These are phyloP conservation scores for Metrosideros polymorpha DNA, from an alignment of 441 rosid species.

Conservation along the genomic window DNA sequence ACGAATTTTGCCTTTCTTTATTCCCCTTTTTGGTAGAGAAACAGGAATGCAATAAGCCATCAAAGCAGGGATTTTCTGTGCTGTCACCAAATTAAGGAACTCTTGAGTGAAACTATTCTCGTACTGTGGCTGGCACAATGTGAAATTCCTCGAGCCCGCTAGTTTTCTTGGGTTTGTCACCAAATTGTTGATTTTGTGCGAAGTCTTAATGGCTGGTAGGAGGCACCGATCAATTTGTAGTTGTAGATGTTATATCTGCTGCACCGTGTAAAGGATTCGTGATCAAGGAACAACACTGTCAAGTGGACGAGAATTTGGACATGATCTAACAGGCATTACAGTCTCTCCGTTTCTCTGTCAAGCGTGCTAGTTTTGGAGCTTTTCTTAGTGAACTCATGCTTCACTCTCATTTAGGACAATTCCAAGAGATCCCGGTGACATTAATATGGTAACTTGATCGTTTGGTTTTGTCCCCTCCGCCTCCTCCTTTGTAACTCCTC, in stretches of 20 bases:
- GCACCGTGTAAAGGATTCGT: not conserved
- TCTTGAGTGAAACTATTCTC: not conserved
- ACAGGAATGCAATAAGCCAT: not conserved
- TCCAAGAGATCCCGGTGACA: not conserved
- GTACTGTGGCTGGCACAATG: not conserved
- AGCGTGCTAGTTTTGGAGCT: not conserved
- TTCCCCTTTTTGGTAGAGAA: not conserved
- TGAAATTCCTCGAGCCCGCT: not conserved
- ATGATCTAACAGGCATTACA: not conserved
- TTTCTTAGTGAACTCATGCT: not conserved
- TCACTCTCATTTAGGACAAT: not conserved
- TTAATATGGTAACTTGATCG: not conserved
- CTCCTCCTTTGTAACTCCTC: not conserved
- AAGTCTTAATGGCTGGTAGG: not conserved
- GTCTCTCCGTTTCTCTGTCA: not conserved
- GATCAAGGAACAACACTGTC: not conserved
- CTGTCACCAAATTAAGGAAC: not conserved
- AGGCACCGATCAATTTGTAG: not conserved
- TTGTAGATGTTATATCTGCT: not conserved
- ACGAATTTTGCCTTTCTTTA: not conserved
- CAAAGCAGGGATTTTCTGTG: not conserved
- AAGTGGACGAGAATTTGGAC: not conserved
- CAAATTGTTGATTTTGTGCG: not conserved
- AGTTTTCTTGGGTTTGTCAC: not conserved
- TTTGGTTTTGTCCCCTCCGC: not conserved